A percentile compares a stretch with the other conserved stretches of the same genome.
These are phyloP conservation scores for Petunia secreta DNA, from an alignment of 257 asterid species.

Conservation along the genomic window DNA sequence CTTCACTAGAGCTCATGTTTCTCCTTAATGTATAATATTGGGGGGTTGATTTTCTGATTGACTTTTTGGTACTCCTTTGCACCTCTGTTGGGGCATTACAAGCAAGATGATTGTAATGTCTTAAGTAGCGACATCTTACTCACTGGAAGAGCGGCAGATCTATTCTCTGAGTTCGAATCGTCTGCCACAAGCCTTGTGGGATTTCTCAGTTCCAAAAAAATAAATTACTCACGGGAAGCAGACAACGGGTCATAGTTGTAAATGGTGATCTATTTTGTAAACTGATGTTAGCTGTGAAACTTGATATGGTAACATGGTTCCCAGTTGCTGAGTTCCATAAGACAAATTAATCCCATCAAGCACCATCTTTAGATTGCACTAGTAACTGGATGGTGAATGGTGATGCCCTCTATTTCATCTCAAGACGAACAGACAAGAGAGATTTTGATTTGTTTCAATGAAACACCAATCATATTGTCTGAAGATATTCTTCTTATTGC, in stretches of 20 bases:
- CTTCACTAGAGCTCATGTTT: not conserved
- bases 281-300: not conserved
- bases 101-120: not conserved
- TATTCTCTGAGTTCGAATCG: too few species aligned
- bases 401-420: not conserved
- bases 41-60: not conserved
- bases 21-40: not conserved
- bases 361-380: not conserved
- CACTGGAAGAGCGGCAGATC: not conserved
- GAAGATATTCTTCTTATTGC: not conserved
- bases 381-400: not conserved
- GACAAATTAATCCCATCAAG: not conserved
- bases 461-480: too few species aligned
- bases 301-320: not conserved
- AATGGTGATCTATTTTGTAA: not conserved
- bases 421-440: not conserved
- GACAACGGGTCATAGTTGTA: not conserved
- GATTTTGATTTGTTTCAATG: not conserved
- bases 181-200: too few species aligned
- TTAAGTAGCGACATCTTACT: not conserved
- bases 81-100: not conserved
- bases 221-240: not conserved
- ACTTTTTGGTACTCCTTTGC: not conserved
- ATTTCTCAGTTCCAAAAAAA: too few species aligned
- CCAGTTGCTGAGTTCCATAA: slow-evolving; percentile 11